Percentiles rank a stretch among this genome's conserved stretches.
Conservation (phyloP, 148 eudicot genomes). For the Rhododendron williamsianum region DNA sequence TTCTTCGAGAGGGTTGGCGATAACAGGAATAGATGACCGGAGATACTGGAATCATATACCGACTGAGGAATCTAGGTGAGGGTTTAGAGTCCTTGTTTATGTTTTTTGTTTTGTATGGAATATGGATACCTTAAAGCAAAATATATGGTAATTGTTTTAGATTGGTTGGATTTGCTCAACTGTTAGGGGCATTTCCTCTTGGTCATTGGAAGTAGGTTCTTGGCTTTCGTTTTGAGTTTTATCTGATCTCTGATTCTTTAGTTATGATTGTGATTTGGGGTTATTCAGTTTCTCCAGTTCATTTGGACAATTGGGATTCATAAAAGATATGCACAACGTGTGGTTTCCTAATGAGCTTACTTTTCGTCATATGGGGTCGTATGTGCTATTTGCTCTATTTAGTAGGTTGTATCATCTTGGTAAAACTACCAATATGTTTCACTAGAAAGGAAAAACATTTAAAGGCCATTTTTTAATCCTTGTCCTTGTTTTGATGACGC, state of each 20-base stretch:
- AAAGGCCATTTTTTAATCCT: not conserved
- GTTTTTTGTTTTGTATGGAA: not conserved
- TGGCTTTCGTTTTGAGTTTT: conserved; percentile 5
- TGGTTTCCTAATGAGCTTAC: not conserved
- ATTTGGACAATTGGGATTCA: not conserved
- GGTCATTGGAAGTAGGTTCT: conserved; percentile 8
- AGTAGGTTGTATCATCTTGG: not conserved
- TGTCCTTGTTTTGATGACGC: not conserved
- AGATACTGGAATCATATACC: conserved; percentile 44
- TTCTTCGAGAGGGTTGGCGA: conserved; percentile 33
- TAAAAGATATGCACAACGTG: not conserved
- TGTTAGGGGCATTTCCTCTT: conserved; percentile 11
- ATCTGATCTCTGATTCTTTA: not conserved
- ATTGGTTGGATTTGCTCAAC: conserved; percentile 23
- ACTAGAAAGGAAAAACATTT: not conserved
- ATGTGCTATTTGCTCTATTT: conserved; percentile 4
- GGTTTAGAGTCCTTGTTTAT: conserved; percentile 2
- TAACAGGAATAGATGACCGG: conserved; percentile 50
- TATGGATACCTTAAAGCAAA: not conserved
- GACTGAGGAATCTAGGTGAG: conserved; percentile 37
- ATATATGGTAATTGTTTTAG: not conserved
- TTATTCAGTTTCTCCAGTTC: conserved; percentile 10
- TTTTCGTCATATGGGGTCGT: not conserved
- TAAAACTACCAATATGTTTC: not conserved
- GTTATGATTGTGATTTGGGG: conserved; percentile 1